phyloP scores from a whole-genome alignment of 345 rosid genomes.

The Jatropha curcas region DNA sequence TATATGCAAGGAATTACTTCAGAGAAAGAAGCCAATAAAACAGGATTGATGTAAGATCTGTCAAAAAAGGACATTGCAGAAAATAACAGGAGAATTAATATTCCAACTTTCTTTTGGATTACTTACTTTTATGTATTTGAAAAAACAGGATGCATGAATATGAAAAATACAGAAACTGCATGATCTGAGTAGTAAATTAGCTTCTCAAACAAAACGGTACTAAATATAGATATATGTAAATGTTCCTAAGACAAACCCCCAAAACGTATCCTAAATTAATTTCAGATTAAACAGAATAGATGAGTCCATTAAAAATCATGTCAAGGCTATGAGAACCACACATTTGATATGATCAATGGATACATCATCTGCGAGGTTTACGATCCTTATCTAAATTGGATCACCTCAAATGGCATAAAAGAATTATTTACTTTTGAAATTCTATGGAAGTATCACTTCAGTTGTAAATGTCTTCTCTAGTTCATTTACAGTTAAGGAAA shows the following conservation, averaged over 20 bases:
- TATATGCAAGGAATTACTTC: background rate
- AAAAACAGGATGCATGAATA: background rate
- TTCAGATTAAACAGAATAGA: background rate
- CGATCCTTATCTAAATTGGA: constrained; percentile 16
- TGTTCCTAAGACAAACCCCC: background rate
- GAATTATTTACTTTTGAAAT: constrained; percentile 7
- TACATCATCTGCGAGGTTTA: constrained; percentile 9
- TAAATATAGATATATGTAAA: background rate
- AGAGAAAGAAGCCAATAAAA: background rate
- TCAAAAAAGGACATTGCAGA: background rate
- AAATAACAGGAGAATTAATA: background rate
- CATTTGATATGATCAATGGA: background rate
- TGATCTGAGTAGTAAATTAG: background rate
- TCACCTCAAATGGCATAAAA: constrained; percentile 2
- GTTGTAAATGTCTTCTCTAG: constrained; percentile 9
- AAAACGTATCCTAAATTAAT: background rate
- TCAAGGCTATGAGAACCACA: background rate
- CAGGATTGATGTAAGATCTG: background rate
- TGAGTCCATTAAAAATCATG: background rate
- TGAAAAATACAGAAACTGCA: background rate
- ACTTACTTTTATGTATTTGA: background rate
- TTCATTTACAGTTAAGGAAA: constrained; percentile 13
- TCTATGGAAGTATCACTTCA: constrained; percentile 14
- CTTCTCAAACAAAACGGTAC: background rate
- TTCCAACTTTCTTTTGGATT: background rate